Evolutionary conservation across 164 flowering plant genomes (phyloP), one percentile per base, ranked within the genome.

Genomic region (Chloranthus sessilifolius): DNA sequence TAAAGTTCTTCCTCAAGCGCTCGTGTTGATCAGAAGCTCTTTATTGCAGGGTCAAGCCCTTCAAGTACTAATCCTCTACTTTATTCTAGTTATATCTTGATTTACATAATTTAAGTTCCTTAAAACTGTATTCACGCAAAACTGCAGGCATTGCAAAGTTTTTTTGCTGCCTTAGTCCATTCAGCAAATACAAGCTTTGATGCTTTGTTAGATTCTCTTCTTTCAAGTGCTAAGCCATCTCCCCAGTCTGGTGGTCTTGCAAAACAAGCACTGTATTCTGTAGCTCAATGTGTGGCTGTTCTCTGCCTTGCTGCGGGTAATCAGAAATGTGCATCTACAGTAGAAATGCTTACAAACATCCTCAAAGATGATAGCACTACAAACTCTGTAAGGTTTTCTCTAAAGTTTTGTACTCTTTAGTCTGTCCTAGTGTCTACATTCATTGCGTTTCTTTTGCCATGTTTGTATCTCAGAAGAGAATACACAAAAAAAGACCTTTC

Each of bases 261-360:
- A 43, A 94, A 87, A 61, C 96, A 89, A 66, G 97, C 99, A 36
- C 55, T 94, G 47, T 71, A 68, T 65, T 94, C 99, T 23, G 83
- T 87, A 27, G 99, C 99, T 47, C 97, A 87, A 65, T 89, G 97
- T 68, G 92, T 94, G 35, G 99, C 96, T 71, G 97, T 94, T 66
- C 86, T 94, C 29, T 94, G 99, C 67, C 97, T 94, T 59, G 88
- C 96, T 63, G 96, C 99, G 2, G 99, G 99, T 50, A 83, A 87
- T 62, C 58, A 71, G 52, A 85, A 89, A 66, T 94, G 96, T 60
- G 85, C 83, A 24, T 69, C 90, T 47, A 94, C 99, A n/a, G 92
- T 94, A 21, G 70, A 72, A 41, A 89, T 89, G 99, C 88, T 94
- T 26, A 78, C 81, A 15, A 78, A 71, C 43, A 87, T 87, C 43